Percentiles rank a stretch among this genome's conserved stretches.
These are phyloP conservation scores for Verticillium isaacii DNA, from an alignment of 2,329 filamentous ascomycete species.

Conservation along the genomic window DNA sequence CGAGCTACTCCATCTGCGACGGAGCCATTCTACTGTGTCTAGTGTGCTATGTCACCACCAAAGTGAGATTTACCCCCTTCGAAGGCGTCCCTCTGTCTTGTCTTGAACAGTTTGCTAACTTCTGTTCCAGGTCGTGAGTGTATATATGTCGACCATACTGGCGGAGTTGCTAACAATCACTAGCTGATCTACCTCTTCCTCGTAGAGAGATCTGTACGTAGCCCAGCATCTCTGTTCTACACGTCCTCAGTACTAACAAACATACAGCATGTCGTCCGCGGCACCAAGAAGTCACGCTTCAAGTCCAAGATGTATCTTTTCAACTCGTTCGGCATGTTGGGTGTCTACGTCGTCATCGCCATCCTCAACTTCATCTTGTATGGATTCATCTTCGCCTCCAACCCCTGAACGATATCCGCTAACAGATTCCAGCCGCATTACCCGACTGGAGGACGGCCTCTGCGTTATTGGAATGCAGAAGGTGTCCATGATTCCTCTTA, in stretches of 20 bases:
- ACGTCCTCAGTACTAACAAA: conserved; percentile 7
- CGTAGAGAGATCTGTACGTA: conserved; percentile 56
- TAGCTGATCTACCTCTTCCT: conserved; percentile 60
- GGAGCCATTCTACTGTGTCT: conserved; percentile 57
- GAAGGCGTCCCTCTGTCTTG: not conserved
- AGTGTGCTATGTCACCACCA: conserved; percentile 58
- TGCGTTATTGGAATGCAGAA: conserved; percentile 60
- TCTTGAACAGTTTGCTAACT: not conserved
- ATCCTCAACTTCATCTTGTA: conserved; percentile 59
- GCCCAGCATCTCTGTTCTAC: not conserved
- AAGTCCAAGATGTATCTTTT: conserved; percentile 55
- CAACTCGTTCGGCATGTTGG: conserved; percentile 54
- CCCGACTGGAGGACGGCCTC: conserved; percentile 46
- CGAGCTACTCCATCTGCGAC: conserved; percentile 44
- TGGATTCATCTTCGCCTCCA: conserved; percentile 14
- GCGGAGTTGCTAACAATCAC: conserved; percentile 1
- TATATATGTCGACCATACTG: not conserved
- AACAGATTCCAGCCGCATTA: conserved; percentile 43
- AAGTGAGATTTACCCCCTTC: conserved; percentile 33
- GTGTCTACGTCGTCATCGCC: conserved; percentile 40
- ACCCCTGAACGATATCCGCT: not conserved
- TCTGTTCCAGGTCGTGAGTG: conserved; percentile 24
- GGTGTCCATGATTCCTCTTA: conserved; percentile 55
- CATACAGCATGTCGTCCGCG: conserved; percentile 51
- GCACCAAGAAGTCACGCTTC: conserved; percentile 43